Evolutionary conservation across 2,329 filamentous ascomycete species (phyloP), one percentile per base, ranked within the genome.

Genomic region (Penicillium sp.): DNA sequence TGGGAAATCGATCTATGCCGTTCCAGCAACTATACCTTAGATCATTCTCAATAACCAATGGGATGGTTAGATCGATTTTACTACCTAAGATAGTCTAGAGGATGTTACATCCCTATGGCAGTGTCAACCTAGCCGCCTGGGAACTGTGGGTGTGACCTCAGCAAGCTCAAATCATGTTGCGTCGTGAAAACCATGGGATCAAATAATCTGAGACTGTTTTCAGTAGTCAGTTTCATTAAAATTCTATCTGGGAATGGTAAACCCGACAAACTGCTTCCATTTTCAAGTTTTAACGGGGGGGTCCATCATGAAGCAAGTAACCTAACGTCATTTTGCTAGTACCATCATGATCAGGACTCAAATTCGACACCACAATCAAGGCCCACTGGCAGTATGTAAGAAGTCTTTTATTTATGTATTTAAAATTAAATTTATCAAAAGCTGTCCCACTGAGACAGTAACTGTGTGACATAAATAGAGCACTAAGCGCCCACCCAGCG

Each of bases 381-480:
- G n/a, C n/a, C n/a, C n/a, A n/a, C n/a, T n/a, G n/a, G n/a, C n/a
- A n/a, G n/a, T n/a, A n/a, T n/a, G n/a, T n/a, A n/a, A n/a, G n/a
- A n/a, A n/a, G n/a, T n/a, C n/a, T n/a, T 40, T 19, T 23, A n/a
- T 24, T 14, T n/a, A 24, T 14, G n/a, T 19, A 46, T 45, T 28
- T 34, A 46, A 48, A 36, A 31, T 21, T 36, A 42, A 33, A n/a
- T 18, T 3, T 28, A 10, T 16, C 19, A 2, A 16, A 4, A 13
- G 23, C 21, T 19, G 42, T 53, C 1, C 48, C 26, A 33, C 46
- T 60, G 54, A 54, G 44, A 60, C 57, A 49, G 14, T 26, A 28
- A 28, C 24, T 49, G 62, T 58, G 42, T 43, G 46, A 64, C 59
- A 55, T 60, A 56, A 56, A 61, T 61, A 59, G 51, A 52, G n/a